Base-by-base conservation (phyloP, 108 stramenopile genomes). In the Parietichytrium sp. region DNA sequence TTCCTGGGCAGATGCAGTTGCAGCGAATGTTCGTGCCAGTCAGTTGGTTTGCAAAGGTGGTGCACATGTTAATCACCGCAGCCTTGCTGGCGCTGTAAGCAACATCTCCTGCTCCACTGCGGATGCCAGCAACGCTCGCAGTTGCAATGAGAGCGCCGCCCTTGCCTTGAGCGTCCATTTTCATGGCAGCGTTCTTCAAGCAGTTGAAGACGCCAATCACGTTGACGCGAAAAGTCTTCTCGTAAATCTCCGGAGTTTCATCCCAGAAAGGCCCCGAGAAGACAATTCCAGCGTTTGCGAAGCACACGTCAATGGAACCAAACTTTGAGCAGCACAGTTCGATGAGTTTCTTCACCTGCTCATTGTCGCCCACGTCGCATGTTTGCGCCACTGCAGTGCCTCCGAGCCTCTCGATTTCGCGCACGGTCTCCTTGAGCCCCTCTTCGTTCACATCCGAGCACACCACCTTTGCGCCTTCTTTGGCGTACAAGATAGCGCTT, bases 11-110 rank as follows among this genome's bases (percentile, higher is more conserved):
- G 61, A 72, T 27, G 61, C 38, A 36, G 42, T 72, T 72, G 42
- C 61, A 72, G 42, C 61, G 61, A 27, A 72, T 72, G 61, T 45
- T 45, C 23, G 61, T 72, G 61, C 61, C 61, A 47, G 61, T 72
- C 38, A 33, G 45, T 25, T 72, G 61, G 33, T 72, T 72, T 7
- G 61, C 61, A 13, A 72, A 33, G 20, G 45, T 42, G 61, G 38
- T 33, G 61, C 61, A 72, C 7, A 72, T n/a, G 20, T 72, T 72
- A 42, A 72, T 72, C 8, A 72, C 61, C 13, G 61, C 61, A 27
- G 61, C 61, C 61, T 72, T 72, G 61, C 61, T 72, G 61, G 61
- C 61, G 6, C 38, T 45, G 42, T 72, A 72, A 25, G 38, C 45
- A 15, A 45, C 7, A 42, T 72, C 61, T 10, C 61, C 61, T n/a